Evolutionary conservation across 2,329 filamentous ascomycete species (phyloP).

Genomic region (Saccharata proteae): DNA sequence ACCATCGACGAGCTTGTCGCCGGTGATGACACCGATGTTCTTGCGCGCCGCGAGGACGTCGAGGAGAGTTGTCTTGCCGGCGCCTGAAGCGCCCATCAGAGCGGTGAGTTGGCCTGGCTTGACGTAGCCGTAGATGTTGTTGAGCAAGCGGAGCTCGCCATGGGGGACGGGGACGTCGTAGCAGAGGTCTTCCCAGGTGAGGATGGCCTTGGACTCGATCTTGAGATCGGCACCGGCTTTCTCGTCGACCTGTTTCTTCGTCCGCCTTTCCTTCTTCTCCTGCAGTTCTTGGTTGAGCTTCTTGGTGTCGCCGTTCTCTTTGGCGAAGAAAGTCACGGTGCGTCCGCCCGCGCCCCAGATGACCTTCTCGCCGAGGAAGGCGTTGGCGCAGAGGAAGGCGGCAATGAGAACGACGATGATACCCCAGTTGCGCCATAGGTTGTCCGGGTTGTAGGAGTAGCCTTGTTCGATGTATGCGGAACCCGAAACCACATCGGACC

Average conservation of each 20-base stretch:
- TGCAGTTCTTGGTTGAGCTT: conserved; percentile 51
- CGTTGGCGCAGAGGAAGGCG: conserved; percentile 60
- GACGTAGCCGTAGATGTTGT: conserved; percentile 62
- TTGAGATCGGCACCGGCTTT: conserved; percentile 34
- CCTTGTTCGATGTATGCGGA: conserved; percentile 54
- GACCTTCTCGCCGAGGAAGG: conserved; percentile 65
- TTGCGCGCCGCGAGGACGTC: conserved; percentile 60
- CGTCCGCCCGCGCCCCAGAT: conserved; percentile 73
- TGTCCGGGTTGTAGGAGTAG: conserved; percentile 53
- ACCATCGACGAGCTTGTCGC: conserved; percentile 52
- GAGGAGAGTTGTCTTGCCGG: conserved; percentile 75
- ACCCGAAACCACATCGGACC: conserved; percentile 52
- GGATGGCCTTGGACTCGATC: conserved; percentile 42
- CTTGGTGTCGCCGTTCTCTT: conserved; percentile 55
- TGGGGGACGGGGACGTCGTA: conserved; percentile 76
- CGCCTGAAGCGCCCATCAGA: conserved; percentile 64
- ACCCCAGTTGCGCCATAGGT: conserved; percentile 75
- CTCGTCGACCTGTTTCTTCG: conserved; percentile 27
- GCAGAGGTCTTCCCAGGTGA: conserved; percentile 69
- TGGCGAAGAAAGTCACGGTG: conserved; percentile 63
- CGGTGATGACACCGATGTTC: conserved; percentile 51
- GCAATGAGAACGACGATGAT: conserved; percentile 67
- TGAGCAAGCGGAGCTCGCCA: conserved; percentile 55
- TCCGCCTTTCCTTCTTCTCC: conserved; percentile 45
- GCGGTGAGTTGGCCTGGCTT: conserved; percentile 73